Conservation (phyloP, 352 stramenopile species). For the Achlya hypogyna region DNA sequence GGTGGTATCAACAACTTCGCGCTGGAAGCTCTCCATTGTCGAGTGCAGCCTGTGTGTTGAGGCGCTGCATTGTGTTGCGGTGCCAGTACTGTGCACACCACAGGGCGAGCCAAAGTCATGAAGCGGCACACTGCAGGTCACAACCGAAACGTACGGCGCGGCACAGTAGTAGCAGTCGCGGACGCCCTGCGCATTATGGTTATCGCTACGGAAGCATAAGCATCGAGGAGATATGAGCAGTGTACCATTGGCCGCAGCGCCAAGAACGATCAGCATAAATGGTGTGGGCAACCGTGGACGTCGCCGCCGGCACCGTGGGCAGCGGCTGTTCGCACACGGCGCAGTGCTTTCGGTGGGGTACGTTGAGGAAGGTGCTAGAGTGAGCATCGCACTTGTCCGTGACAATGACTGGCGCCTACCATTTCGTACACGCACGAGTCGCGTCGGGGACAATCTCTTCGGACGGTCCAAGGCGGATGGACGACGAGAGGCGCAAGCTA, state of each 20-base stretch:
- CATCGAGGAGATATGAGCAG: background rate
- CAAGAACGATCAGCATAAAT: conserved; percentile 57
- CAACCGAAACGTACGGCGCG: conserved; percentile 48
- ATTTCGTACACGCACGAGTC: background rate
- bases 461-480: no score
- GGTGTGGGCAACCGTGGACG: conserved; percentile 30
- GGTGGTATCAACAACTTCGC: conserved; percentile 63
- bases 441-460: no score
- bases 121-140: conserved; percentile 53
- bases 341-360: conserved; percentile 37
- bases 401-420: background rate
- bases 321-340: conserved; percentile 57
- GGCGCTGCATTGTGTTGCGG: conserved; percentile 52
- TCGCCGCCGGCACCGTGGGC: background rate
- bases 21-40: conserved; percentile 60
- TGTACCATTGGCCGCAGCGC: conserved; percentile 64
- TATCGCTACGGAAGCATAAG: conserved; percentile 25
- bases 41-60: conserved; percentile 71
- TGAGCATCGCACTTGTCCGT: background rate
- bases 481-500: background rate
- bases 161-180: conserved; percentile 55
- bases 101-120: conserved; percentile 74
- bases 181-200: conserved; percentile 45
- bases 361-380: conserved; percentile 62
- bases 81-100: conserved; percentile 61